These are phyloP conservation scores for Kokia cookei DNA, from an alignment of 441 rosid species.

Conservation along the genomic window DNA sequence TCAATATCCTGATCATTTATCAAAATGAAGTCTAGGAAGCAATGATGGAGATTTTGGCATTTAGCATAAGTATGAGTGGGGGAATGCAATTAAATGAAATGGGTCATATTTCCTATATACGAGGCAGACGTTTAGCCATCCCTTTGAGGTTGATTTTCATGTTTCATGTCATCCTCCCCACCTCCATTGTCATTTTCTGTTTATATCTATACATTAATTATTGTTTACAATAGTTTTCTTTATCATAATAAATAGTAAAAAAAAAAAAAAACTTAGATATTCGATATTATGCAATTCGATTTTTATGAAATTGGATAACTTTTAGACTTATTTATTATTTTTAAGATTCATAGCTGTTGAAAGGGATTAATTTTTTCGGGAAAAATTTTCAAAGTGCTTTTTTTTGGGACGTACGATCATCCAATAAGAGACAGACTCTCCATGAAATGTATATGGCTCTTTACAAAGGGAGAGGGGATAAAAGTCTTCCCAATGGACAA, in stretches of 20 bases:
- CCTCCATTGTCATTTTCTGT: constrained; percentile 13
- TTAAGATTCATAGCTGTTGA: too few species aligned
- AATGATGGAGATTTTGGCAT: background rate
- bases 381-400: too few species aligned
- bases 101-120: background rate
- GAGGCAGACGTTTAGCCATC: background rate
- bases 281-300: background rate
- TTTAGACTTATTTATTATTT: too few species aligned
- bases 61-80: background rate
- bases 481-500: too few species aligned
- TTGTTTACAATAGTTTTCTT: background rate
- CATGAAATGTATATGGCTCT: too few species aligned
- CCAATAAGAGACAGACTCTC: rapidly evolving
- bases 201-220: background rate
- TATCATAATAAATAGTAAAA: background rate
- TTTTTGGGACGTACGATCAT: too few species aligned
- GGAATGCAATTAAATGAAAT: constrained; percentile 8
- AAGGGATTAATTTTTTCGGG: rapidly evolving
- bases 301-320: too few species aligned
- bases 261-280: background rate
- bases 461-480: rapidly evolving
- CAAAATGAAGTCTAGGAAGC: background rate
- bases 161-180: background rate
- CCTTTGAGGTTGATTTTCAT: background rate
- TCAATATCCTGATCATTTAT: background rate